phyloP scores from a whole-genome alignment of 805 yeast species.

The Barnettozyma siamensis region DNA sequence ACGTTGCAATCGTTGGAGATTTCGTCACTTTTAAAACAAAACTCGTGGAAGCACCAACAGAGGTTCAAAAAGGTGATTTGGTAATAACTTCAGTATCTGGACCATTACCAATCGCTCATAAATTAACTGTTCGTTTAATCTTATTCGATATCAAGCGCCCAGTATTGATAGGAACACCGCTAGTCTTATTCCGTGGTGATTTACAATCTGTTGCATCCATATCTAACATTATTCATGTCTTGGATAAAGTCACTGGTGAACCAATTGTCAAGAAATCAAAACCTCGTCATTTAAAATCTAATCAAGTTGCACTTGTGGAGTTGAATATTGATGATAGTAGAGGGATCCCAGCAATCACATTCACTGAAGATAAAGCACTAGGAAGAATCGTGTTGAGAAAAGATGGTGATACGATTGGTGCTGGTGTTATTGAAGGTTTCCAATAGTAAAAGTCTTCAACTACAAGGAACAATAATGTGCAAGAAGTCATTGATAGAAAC shows the following conservation, averaged over 20 bases:
- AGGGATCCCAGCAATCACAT: conserved; percentile 94
- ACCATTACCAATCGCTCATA: conserved; percentile 74
- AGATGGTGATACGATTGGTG: conserved; percentile 99
- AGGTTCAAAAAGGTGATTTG: conserved; percentile 89
- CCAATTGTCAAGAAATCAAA: conserved; percentile 59
- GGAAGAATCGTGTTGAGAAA: conserved; percentile 99
- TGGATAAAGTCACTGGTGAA: conserved; percentile 93
- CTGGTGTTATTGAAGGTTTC: conserved; percentile 85
- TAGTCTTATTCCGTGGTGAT: conserved; percentile 89
- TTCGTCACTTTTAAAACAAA: conserved; percentile 87
- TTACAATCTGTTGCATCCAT: conserved; percentile 90
- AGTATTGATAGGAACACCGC: conserved; percentile 85
- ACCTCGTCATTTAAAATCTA: conserved; percentile 93
- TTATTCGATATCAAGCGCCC: conserved; percentile 92
- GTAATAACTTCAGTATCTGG: conserved; percentile 60
- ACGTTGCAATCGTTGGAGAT: conserved; percentile 86
- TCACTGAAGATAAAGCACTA: conserved; percentile 89
- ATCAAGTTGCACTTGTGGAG: conserved; percentile 93
- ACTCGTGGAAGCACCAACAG: conserved; percentile 77
- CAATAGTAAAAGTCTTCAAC: neutral
- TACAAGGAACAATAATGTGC: no score
- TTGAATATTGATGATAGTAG: conserved; percentile 65
- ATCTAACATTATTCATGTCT: conserved; percentile 73
- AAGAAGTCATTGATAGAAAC: no score
- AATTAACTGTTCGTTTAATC: conserved; percentile 76